Percentiles rank a stretch among this genome's conserved stretches.
phyloP scores from a whole-genome alignment of 179 eudicot genomes.

The Carnegiea gigantea region DNA sequence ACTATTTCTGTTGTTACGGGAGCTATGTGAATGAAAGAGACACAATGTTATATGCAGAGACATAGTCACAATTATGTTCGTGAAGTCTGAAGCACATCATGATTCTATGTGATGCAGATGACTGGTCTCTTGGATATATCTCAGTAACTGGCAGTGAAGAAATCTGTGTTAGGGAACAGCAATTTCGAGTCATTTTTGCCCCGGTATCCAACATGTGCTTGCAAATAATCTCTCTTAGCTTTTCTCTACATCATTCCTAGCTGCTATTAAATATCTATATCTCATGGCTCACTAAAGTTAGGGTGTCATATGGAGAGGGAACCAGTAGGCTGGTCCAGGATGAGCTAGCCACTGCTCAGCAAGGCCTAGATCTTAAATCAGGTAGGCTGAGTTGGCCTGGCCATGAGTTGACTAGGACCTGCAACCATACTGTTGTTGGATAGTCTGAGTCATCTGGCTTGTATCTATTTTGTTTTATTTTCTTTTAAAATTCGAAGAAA shows the following conservation, averaged over 20 bases:
- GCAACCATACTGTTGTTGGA: not conserved
- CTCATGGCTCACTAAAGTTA: not conserved
- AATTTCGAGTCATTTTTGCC: conserved; percentile 59
- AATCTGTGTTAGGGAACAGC: conserved; percentile 72
- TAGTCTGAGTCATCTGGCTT: too few relatives aligned
- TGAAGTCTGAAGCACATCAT: conserved; percentile 6
- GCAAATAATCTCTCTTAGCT: not conserved
- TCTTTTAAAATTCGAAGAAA: too few relatives aligned
- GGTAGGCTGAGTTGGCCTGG: not conserved
- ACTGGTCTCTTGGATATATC: conserved; percentile 69
- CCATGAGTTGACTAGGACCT: not conserved
- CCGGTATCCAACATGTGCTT: conserved; percentile 48
- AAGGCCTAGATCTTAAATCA: not conserved
- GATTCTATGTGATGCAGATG: conserved; percentile 48
- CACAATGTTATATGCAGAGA: not conserved
- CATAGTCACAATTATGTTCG: not conserved
- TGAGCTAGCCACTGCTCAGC: not conserved
- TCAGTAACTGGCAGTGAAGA: conserved; percentile 67
- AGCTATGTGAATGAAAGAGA: not conserved
- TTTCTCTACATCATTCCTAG: not conserved
- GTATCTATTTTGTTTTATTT: too few relatives aligned
- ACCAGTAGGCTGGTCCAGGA: not conserved
- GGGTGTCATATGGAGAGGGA: not conserved
- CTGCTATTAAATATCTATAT: not conserved
- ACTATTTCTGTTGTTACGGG: not conserved